Conservation (phyloP, 129 eudicot genomes). For the Pulicaria dysenterica region DNA sequence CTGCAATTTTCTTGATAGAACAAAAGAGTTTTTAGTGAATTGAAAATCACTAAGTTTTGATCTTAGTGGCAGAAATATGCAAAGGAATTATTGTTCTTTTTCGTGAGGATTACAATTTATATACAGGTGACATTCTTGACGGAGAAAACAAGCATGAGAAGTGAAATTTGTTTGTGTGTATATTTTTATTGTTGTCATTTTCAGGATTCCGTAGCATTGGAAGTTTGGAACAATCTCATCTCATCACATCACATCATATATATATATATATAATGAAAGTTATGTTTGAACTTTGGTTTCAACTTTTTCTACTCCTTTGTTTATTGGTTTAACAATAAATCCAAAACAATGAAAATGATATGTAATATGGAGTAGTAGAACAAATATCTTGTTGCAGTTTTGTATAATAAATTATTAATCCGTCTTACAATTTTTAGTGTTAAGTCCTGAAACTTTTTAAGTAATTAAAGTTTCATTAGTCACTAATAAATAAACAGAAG, state of each 20-base stretch:
- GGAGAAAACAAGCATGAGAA: slow-evolving; percentile 39
- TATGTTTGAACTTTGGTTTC: slow-evolving; percentile 34
- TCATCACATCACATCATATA: too few species aligned
- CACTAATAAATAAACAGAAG: too few species aligned
- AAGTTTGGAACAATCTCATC: slow-evolving; percentile 18
- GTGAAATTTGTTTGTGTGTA: slow-evolving; percentile 29
- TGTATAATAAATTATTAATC: too few species aligned
- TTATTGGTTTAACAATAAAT: background rate
- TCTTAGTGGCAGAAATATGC: background rate
- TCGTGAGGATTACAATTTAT: background rate
- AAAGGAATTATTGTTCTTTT: background rate
- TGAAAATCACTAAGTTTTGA: background rate
- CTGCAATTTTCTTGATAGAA: background rate
- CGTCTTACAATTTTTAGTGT: too few species aligned
- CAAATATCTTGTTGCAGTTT: too few species aligned
- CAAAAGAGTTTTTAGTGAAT: background rate
- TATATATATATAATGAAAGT: slow-evolving; percentile 25
- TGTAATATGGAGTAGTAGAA: too few species aligned
- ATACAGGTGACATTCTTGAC: slow-evolving; percentile 39
- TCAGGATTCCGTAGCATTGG: slow-evolving; percentile 29
- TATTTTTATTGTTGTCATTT: slow-evolving; percentile 29
- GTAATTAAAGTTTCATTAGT: too few species aligned
- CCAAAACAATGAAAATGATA: too few species aligned
- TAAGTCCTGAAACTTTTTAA: too few species aligned
- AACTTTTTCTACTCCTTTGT: slow-evolving; percentile 30